Evolutionary conservation across 2,329 filamentous ascomycete species (phyloP), one percentile per base, ranked within the genome.

Genomic region (Epichloe elymi): DNA sequence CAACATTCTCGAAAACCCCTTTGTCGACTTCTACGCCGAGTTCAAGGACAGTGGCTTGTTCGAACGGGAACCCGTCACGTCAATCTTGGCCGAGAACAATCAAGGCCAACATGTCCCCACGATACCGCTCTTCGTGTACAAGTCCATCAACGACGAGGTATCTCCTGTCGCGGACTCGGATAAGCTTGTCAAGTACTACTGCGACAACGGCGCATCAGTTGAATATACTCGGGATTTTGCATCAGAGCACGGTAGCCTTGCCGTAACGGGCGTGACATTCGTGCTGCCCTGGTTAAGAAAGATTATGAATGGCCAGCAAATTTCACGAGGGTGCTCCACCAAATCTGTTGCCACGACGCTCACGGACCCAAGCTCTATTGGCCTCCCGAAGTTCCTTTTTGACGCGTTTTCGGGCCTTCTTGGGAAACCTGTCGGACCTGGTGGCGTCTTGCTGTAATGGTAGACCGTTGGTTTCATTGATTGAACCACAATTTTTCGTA

Each of bases 121-220:
- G 19, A 30, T 51, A 33, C 50, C 50, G 14, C 17, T 51, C 15
- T 44, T 51, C 12, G 20, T 37, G 3, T 44, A 44, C 30, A 42
- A 51, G 38, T 43, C 44, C 30, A 40, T 48, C 37, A 38, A 48
- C 11, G 50, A 51, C 19, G 38, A 51, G 33, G 30, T 51, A 3
- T 37, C 44, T 20, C 39, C 19, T 12, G 14, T 51, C 6, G 30
- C n/a, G 3, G 45, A 48, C 39, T 35, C 40, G 19, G 50, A 52
- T 14, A 43, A n/a, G 2, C 17, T 52, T 4, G 14, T 52, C 30
- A 20, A 19, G 5, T 15, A 23, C 20, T 52, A 52, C 46, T 52
- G 50, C 46, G n/a, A 20, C 20, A 48, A 38, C 5, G 50, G 50
- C n/a, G 40, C 37, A 10, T 20, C 38, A 14, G 50, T 52, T 11